Evolutionary conservation across 495 filamentous ascomycete species (phyloP).

Genomic region (Diplogelasinospora grovesii): DNA sequence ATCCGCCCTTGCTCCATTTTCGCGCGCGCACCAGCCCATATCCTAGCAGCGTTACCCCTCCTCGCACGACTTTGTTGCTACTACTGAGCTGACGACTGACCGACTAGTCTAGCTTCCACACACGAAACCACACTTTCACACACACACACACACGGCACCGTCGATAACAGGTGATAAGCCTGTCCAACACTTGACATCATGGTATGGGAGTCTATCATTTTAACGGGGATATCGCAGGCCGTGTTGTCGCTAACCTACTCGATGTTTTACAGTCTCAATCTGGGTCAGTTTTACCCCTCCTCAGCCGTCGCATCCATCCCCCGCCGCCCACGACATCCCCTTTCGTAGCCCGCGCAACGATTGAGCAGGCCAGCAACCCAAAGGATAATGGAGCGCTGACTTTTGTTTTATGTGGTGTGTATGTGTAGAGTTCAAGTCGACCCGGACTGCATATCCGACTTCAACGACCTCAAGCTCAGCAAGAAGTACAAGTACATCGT

Average conservation of each 20-base stretch:
- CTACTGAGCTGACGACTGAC: no score
- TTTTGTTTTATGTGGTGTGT: constrained; percentile 5
- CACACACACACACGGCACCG: no score
- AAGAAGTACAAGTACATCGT: constrained; percentile 91
- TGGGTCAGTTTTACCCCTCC: constrained; percentile 47
- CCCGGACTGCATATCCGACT: constrained; percentile 72
- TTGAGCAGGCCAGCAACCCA: background rate
- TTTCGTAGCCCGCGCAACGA: background rate
- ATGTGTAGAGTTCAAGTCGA: constrained; percentile 63
- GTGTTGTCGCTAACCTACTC: background rate
- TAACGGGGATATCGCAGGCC: no score
- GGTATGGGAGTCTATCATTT: no score
- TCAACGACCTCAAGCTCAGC: constrained; percentile 86
- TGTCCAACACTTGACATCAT: constrained; percentile 2
- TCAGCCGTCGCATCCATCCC: constrained; percentile 10
- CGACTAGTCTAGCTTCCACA: no score
- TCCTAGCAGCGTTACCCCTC: no score
- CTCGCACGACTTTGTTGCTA: no score
- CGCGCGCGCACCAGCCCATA: no score
- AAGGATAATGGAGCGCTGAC: no score
- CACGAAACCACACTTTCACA: no score
- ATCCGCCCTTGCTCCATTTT: no score
- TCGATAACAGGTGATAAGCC: no score
- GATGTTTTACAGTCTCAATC: constrained; percentile 52
- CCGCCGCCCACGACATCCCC: constrained; percentile 9